Evolutionary conservation across 148 eudicot genomes (phyloP).

Genomic region (Camellia lanceoleosa): DNA sequence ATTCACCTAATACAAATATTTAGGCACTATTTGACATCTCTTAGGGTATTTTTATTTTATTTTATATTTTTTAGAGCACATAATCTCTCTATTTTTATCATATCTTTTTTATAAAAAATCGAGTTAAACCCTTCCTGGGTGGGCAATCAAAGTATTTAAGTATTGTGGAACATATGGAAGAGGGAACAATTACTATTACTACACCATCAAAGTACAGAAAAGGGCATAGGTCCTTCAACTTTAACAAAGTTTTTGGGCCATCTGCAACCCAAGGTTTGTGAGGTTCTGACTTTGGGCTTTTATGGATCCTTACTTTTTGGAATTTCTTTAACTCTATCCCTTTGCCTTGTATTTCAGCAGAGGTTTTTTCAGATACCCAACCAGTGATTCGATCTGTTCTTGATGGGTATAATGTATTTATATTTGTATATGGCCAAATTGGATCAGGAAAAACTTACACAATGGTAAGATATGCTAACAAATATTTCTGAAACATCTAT

Average conservation of each 20-base stretch:
- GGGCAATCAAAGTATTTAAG: conserved; percentile 54
- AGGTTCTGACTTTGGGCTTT: background rate
- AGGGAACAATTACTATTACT: too few species aligned
- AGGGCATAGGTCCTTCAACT: conserved; percentile 71
- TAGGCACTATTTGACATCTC: too few species aligned
- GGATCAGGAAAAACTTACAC: conserved; percentile 98
- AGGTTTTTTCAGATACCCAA: conserved; percentile 85
- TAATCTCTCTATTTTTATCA: too few species aligned
- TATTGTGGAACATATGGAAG: conserved; percentile 59
- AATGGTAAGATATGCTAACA: conserved; percentile 49
- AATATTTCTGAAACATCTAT: background rate
- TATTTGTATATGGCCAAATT: conserved; percentile 96
- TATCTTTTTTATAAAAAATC: conserved; percentile 13
- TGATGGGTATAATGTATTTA: conserved; percentile 96
- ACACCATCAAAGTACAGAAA: background rate
- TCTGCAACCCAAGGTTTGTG: conserved; percentile 82
- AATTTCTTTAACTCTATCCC: conserved; percentile 18
- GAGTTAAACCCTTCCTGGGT: conserved; percentile 83
- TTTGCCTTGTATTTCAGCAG: conserved; percentile 40
- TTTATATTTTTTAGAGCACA: too few species aligned
- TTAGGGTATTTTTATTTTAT: too few species aligned
- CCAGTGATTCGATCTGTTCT: conserved; percentile 89
- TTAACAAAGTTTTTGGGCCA: conserved; percentile 92
- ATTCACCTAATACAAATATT: too few species aligned
- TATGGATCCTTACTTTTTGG: background rate